Evolutionary conservation across 2,329 filamentous ascomycete species (phyloP), one percentile per base, ranked within the genome.

Genomic region (Cercospora sp.): DNA sequence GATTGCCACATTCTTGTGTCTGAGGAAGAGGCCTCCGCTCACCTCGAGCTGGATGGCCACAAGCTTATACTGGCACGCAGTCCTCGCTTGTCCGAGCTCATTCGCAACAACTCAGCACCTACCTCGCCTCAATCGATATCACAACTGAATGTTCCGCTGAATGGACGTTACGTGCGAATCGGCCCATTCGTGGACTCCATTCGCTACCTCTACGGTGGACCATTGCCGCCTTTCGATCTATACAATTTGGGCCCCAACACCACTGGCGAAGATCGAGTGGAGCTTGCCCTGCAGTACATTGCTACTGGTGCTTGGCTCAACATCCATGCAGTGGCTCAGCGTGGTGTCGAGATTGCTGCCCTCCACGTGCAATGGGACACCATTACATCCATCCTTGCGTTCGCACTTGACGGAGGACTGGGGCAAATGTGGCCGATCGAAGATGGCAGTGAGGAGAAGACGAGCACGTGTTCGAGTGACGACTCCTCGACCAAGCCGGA

Each of bases 321-420:
- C 49, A 85, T 89, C 75, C 81, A 80, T 2, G 82, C 70, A 24
- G 83, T 91, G 28, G 81, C 85, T 10, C 78, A 82, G 57, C 85
- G 87, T 40, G 89, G 88, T 40, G 80, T 90, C 28, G 85, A 88
- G 59, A 83, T 90, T 69, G 88, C 88, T 1, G 81, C 84, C 40
- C 82, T 84, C 63, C 81, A 88, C 4, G 74, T 91, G 51, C 83
- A 82, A 68, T 91, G 89, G 89, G 82, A 87, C 63, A 91, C 86
- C 0, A 72, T 91, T 13, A 87, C 90, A 72, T 82, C 81, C 18
- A 87, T 84, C 1, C 77, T 92, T 12, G 84, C 84, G n/a, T 90
- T 90, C 75, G 84, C 84, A 1, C 77, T 90, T 18, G 80, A 83
- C 30, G 82, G 82, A 51, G 81, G 82, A 13, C 75, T 84, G 26